These are phyloP conservation scores for Cotoneaster glaucophyllus DNA, from an alignment of 306 rosid species.

Conservation along the genomic window DNA sequence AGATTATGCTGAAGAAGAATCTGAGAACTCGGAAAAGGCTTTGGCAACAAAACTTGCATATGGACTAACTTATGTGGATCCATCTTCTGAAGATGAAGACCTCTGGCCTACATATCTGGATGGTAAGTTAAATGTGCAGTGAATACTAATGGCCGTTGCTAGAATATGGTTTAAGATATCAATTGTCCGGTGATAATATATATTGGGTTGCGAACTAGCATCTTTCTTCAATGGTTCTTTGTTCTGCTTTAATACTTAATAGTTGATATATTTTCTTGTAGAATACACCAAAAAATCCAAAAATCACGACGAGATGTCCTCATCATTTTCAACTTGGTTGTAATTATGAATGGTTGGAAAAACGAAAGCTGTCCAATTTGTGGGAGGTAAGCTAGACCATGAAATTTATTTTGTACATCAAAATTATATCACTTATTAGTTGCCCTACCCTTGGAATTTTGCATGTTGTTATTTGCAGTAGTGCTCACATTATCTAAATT, in stretches of 20 bases:
- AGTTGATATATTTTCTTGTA: slow-evolving; percentile 5
- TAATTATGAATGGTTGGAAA: slow-evolving; percentile 38
- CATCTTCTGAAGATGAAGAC: slow-evolving; percentile 33
- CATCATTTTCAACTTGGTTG: slow-evolving; percentile 40
- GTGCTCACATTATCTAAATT: not conserved
- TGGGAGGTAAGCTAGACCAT: slow-evolving; percentile 22
- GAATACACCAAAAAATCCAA: slow-evolving; percentile 37
- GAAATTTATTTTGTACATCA: not conserved
- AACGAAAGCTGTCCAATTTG: slow-evolving; percentile 38
- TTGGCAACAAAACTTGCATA: slow-evolving; percentile 16
- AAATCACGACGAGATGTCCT: slow-evolving; percentile 27
- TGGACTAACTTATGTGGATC: slow-evolving; percentile 9
- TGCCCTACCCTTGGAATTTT: not conserved
- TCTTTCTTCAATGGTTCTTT: not conserved
- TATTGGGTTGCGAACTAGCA: not conserved
- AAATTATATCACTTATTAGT: not conserved
- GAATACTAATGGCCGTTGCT: not conserved
- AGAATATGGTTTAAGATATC: not conserved
- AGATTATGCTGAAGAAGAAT: slow-evolving; percentile 19
- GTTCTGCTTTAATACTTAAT: not conserved
- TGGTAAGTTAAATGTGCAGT: slow-evolving; percentile 13
- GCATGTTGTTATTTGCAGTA: not conserved
- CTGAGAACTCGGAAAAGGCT: slow-evolving; percentile 26
- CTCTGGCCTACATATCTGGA: slow-evolving; percentile 40
- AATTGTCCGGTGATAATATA: not conserved